Base-by-base conservation (phyloP, 345 rosid genomes). In the Linum trigynum region DNA sequence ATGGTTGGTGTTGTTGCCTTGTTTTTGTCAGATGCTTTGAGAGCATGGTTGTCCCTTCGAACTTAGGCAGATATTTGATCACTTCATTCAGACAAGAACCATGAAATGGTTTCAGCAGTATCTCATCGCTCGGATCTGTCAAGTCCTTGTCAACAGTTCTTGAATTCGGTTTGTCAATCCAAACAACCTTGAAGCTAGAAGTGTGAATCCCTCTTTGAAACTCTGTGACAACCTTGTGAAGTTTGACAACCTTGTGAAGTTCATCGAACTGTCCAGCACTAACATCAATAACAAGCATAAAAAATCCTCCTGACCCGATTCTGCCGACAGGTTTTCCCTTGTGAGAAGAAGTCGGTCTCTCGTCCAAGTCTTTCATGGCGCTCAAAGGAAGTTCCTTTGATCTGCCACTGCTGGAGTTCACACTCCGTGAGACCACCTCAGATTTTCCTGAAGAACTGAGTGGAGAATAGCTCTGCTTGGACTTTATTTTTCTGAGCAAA, bases 271-370 rank as follows among this genome's bases (percentile, higher is more conserved):
- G 80, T 61, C 84, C 94, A 2, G 81, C 64, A 40, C 69, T 69
- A 4, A 82, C 80, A 71, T 88, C 94, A 57, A 91, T 77, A 75
- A 89, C 81, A 8, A 89, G 68, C 56, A 91, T 79, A 2, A 79
- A 32, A 68, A 79, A 67, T 56, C 76, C 37, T n/a, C 76, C 42
- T 15, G 71, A 57, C 14, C 64, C 23, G 38, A 76, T 72, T 39
- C 39, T 0, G 68, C 70, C 5, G 82, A 86, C 61, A 70, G 80
- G 55, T 12, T 3, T 10, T 39, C 61, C 16, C 40, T 60, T 66
- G 36, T 66, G 74, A 39, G n/a, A 63, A 35, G 36, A 64, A 3
- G 83, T 74, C 2, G 23, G 35, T 15, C 40, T 81, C 5, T 79
- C 73, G 23, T 83, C 86, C 8, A 65, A 59, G 60, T 82, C 88